These are phyloP conservation scores for Pseudogymnoascus sp. DNA, from an alignment of 2,329 filamentous ascomycete genomes.

Conservation along the genomic window DNA sequence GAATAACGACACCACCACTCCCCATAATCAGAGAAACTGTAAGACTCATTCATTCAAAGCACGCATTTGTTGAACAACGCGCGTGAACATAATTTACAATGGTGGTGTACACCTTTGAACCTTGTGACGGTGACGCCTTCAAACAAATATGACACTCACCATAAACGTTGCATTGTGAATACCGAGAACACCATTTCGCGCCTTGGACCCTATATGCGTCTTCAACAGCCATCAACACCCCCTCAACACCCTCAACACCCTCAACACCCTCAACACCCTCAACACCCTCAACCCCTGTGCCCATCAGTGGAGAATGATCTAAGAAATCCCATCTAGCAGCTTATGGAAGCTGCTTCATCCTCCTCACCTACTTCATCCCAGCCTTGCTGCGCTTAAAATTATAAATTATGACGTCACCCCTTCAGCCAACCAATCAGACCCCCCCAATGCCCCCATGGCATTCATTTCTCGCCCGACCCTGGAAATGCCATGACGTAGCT, in stretches of 20 bases:
- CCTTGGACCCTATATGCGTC: not conserved
- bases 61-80: not conserved
- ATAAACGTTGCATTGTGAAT: not conserved
- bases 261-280: no score
- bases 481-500: not conserved
- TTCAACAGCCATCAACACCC: not conserved
- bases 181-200: not conserved
- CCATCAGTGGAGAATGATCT: not conserved
- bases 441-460: not conserved
- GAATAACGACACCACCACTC: constrained; percentile 6
- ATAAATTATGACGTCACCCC: not conserved
- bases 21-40: constrained; percentile 4
- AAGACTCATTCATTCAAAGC: constrained; percentile 2
- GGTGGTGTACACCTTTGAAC: no score
- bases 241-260: no score
- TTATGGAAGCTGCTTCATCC: not conserved
- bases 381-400: not conserved
- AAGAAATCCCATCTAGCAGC: not conserved
- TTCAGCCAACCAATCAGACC: not conserved
- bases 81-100: not conserved
- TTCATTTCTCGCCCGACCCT: not conserved
- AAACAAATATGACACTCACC: not conserved
- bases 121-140: no score
- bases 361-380: not conserved
- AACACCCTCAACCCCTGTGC: not conserved